A percentile compares a stretch with the other conserved stretches of the same genome.
These are phyloP conservation scores for Coemansia sp. DNA, from an alignment of 192 early-diverging fungal species.

Conservation along the genomic window DNA sequence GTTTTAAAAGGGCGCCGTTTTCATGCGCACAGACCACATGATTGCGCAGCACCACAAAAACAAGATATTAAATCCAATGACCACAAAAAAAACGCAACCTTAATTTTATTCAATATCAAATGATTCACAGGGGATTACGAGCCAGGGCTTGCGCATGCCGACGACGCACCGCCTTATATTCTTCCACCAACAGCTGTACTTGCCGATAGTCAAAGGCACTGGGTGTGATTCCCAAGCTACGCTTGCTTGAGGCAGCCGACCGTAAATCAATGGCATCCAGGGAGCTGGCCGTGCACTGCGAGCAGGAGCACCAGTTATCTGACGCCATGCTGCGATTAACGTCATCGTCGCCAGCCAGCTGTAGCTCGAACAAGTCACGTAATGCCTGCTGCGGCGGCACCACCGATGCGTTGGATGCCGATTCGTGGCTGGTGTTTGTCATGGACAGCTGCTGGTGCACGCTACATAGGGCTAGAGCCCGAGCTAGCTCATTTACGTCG, in stretches of 20 bases:
- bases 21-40: neutral
- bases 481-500: slow-evolving; percentile 20
- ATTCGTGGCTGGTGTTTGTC: neutral
- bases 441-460: neutral
- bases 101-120: no score
- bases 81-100: no score
- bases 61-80: no score
- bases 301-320: neutral
- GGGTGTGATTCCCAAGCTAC: neutral
- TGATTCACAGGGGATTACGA: slow-evolving; percentile 11
- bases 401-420: neutral
- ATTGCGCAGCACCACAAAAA: no score
- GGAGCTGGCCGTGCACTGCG: neutral
- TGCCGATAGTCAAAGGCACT: neutral
- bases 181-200: slow-evolving; percentile 11
- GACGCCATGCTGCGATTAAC: neutral
- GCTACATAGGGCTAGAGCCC: slow-evolving; percentile 13
- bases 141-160: slow-evolving; percentile 21
- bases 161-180: slow-evolving; percentile 31
- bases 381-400: neutral
- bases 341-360: slow-evolving; percentile 2
- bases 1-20: no score
- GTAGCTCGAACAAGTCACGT: slow-evolving; percentile 29
- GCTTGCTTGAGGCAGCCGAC: neutral
- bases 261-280: neutral